A percentile compares a stretch with the other conserved stretches of the same genome.
Evolutionary conservation across 208 protist species (phyloP).

Genomic region (Tetramitus jugosus): DNA sequence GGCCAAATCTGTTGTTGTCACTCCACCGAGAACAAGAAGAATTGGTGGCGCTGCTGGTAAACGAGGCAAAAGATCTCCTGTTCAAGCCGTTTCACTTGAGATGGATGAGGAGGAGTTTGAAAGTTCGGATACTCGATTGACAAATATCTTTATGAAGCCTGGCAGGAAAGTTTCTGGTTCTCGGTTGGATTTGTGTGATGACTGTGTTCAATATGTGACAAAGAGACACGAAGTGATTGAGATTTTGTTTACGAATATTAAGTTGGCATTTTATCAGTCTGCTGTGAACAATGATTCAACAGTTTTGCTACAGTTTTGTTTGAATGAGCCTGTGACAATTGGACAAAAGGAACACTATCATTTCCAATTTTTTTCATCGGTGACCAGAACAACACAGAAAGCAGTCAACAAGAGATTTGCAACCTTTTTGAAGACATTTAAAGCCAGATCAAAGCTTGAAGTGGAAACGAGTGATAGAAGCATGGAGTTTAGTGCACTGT

Average conservation of each 20-base stretch:
- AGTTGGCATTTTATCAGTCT: constrained; percentile 91
- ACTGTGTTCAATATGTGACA: constrained; percentile 74
- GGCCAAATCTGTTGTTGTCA: too few relatives aligned
- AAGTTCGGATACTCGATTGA: too few relatives aligned
- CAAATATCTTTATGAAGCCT: too few relatives aligned
- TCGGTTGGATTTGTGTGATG: too few relatives aligned
- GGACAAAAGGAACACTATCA: constrained; percentile 74
- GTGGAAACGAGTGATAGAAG: constrained; percentile 67
- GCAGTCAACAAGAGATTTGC: constrained; percentile 46
- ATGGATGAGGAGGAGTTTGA: too few relatives aligned
- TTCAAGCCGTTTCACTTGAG: too few relatives aligned
- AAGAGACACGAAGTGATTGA: constrained; percentile 63
- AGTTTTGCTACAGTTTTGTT: constrained; percentile 89
- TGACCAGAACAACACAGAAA: constrained; percentile 45
- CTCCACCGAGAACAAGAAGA: too few relatives aligned
- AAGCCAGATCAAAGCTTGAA: constrained; percentile 45
- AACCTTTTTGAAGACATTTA: constrained; percentile 46
- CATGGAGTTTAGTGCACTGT: constrained; percentile 62
- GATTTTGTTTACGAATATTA: constrained; percentile 91
- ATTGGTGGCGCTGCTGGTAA: too few relatives aligned
- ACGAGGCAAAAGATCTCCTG: too few relatives aligned
- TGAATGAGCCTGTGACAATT: constrained; percentile 85
- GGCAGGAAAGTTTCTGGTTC: too few relatives aligned
- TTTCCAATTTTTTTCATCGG: constrained; percentile 89
- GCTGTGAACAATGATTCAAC: constrained; percentile 71